Percentiles rank a stretch among this genome's conserved stretches.
phyloP scores from a whole-genome alignment of 2,329 filamentous ascomycete species.

The Albifimbria verrucaria region DNA sequence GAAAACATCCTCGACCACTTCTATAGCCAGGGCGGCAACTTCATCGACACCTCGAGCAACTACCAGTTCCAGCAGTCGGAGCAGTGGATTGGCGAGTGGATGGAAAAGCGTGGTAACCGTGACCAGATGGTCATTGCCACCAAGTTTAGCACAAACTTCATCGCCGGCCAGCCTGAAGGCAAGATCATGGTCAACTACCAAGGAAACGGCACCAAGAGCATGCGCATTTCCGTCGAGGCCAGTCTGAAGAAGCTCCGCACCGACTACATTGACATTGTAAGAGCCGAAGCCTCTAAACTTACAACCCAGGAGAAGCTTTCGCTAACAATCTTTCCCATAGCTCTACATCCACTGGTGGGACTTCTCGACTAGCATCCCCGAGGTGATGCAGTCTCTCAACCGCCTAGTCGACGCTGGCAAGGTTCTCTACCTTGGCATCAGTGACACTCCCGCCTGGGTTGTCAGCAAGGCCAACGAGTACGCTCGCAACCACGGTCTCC shows the following conservation, averaged over 20 bases:
- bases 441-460: conserved; percentile 23
- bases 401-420: conserved; percentile 18
- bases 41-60: conserved; percentile 64
- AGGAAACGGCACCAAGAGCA: conserved; percentile 34
- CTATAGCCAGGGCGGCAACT: conserved; percentile 47
- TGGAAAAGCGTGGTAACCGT: conserved; percentile 51
- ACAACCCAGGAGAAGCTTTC: neutral
- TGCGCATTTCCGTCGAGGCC: conserved; percentile 35
- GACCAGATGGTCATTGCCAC: conserved; percentile 65
- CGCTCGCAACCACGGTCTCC: conserved; percentile 16
- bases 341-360: conserved; percentile 25
- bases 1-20: conserved; percentile 5
- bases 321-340: neutral
- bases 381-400: conserved; percentile 22
- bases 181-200: conserved; percentile 33
- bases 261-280: conserved; percentile 25
- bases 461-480: conserved; percentile 21
- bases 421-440: conserved; percentile 22
- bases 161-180: conserved; percentile 24
- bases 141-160: conserved; percentile 58
- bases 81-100: conserved; percentile 62
- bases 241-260: conserved; percentile 37
- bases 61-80: conserved; percentile 59
- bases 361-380: conserved; percentile 15
- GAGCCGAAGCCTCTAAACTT: neutral